Percentiles rank a stretch among this genome's conserved stretches.
Evolutionary conservation across 495 filamentous ascomycete genomes (phyloP).

Genomic region (Penicillium ucsense): DNA sequence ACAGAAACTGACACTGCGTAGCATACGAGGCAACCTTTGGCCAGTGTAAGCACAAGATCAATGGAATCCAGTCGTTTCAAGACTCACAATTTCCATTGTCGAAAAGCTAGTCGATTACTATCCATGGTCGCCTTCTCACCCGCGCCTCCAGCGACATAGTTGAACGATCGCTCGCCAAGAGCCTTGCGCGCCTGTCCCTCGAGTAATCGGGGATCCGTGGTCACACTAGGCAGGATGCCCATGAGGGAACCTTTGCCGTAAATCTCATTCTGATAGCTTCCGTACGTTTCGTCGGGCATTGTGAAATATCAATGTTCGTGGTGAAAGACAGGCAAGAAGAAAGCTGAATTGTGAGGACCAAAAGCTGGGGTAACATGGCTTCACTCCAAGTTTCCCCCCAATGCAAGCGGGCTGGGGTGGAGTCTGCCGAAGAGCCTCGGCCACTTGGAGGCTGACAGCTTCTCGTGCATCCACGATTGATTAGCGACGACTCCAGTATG

Average conservation of each 20-base stretch:
- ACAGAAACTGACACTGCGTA: constrained; percentile 21
- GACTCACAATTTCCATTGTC: constrained; percentile 51
- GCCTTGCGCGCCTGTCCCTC: constrained; percentile 44
- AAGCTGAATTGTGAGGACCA: too few species aligned
- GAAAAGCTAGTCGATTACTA: constrained; percentile 53
- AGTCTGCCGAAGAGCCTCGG: constrained; percentile 7
- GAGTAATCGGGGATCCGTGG: constrained; percentile 50
- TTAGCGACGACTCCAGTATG: too few species aligned
- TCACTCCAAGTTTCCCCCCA: neutral
- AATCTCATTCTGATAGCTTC: constrained; percentile 39
- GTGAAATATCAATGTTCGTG: neutral
- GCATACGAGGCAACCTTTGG: constrained; percentile 30
- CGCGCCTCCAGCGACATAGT: constrained; percentile 56
- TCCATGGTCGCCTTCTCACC: constrained; percentile 57
- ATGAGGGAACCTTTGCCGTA: constrained; percentile 41
- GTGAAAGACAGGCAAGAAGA: too few species aligned
- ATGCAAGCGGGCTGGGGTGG: constrained; percentile 1
- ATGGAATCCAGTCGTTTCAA: constrained; percentile 1
- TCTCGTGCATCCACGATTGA: too few species aligned
- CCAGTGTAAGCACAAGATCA: neutral
- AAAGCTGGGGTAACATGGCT: constrained; percentile 1
- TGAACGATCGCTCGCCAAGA: constrained; percentile 40
- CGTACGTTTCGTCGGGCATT: constrained; percentile 34
- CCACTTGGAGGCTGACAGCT: neutral
- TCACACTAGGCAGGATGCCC: constrained; percentile 40